Percentiles rank a stretch among this genome's conserved stretches.
Evolutionary conservation across 1,284 basidiomycete species (phyloP).

Genomic region (Anthracocystis panici-leucophaei): DNA sequence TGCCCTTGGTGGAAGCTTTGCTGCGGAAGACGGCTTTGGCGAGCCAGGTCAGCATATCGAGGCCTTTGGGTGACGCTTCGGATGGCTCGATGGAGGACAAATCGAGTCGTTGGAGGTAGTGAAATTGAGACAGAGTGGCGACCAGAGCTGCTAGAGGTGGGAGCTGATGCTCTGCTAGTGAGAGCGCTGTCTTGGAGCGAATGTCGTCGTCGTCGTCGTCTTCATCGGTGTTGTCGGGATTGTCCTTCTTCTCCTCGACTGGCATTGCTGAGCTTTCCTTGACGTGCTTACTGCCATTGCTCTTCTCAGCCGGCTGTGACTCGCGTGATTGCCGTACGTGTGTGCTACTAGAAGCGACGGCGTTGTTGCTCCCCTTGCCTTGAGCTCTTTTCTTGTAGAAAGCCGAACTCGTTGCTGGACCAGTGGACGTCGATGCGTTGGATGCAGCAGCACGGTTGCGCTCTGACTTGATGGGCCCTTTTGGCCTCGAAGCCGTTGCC

Average conservation of each 20-base stretch:
- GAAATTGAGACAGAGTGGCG: conserved; percentile 60
- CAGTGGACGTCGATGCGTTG: not conserved
- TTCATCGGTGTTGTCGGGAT: not conserved
- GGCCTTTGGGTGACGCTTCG: conserved; percentile 42
- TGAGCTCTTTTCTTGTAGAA: conserved; percentile 44
- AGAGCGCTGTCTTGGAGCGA: conserved; percentile 47
- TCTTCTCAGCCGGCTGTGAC: not conserved
- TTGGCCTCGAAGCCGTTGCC: not conserved
- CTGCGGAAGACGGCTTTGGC: conserved; percentile 54
- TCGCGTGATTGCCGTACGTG: not conserved
- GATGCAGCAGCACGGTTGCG: conserved; percentile 37
- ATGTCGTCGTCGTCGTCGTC: conserved; percentile 10
- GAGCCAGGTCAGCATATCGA: conserved; percentile 52
- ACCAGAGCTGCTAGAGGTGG: conserved; percentile 50
- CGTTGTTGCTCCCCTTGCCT: conserved; percentile 10
- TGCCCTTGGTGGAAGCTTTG: conserved; percentile 27
- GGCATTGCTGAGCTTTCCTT: not conserved
- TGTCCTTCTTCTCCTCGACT: not conserved
- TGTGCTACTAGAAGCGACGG: conserved; percentile 16
- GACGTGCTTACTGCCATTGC: not conserved
- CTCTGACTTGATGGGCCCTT: conserved; percentile 42
- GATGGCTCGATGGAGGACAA: conserved; percentile 57
- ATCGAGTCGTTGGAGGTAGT: conserved; percentile 57
- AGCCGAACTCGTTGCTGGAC: conserved; percentile 31
- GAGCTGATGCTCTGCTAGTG: conserved; percentile 53